These are phyloP conservation scores for Saksenaea oblongispora DNA, from an alignment of 371 early-diverging fungal genomes.

Conservation along the genomic window DNA sequence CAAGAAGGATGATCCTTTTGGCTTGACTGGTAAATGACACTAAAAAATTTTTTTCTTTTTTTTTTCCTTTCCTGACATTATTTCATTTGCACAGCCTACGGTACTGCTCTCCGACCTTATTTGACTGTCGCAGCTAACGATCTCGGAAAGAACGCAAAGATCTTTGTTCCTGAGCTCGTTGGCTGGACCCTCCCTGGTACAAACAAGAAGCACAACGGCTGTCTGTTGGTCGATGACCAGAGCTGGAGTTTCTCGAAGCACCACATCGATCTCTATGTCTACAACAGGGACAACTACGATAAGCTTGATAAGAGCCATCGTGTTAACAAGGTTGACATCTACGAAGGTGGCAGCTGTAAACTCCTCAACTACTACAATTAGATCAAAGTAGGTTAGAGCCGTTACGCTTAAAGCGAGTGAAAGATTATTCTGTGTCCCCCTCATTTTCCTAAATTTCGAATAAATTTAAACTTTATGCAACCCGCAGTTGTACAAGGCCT, in stretches of 20 bases:
- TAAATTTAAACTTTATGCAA: not conserved
- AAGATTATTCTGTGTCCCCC: not conserved
- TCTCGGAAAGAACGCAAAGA: conserved; percentile 46
- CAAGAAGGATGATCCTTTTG: conserved; percentile 45
- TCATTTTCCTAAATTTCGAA: conserved; percentile 2
- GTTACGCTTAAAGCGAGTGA: not conserved
- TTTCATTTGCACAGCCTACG: conserved; percentile 28
- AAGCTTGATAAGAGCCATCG: conserved; percentile 35
- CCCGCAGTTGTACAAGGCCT: not conserved
- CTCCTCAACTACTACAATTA: conserved; percentile 33
- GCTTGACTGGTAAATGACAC: conserved; percentile 38
- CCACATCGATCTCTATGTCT: conserved; percentile 51
- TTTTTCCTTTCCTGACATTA: conserved; percentile 1
- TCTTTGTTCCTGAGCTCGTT: conserved; percentile 40
- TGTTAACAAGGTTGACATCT: conserved; percentile 36
- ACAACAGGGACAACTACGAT: conserved; percentile 35
- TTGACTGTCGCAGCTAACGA: conserved; percentile 47
- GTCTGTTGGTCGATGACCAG: conserved; percentile 52
- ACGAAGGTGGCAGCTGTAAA: conserved; percentile 51
- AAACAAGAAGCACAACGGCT: conserved; percentile 50
- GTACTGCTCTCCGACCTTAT: conserved; percentile 49
- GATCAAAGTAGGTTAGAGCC: not conserved
- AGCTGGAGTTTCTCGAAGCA: conserved; percentile 48
- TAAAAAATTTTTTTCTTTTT: not conserved
- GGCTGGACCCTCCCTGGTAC: conserved; percentile 47